Base-by-base conservation (phyloP, 257 asterid genomes). In the Parsonsia alboflavescens region DNA sequence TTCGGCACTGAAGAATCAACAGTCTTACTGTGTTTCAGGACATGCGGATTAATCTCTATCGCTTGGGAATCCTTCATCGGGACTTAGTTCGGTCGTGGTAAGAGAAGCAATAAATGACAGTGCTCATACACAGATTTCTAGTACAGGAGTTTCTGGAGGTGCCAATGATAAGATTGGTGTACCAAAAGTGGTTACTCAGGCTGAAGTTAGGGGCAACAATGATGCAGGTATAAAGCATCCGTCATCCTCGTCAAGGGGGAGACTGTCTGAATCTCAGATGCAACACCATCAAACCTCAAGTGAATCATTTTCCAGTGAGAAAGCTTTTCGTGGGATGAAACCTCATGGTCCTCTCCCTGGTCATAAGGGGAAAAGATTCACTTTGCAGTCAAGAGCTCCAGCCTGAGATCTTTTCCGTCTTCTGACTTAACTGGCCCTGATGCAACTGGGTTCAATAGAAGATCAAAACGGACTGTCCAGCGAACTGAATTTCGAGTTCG, bases 401-500 rank as follows among this genome's bases (percentile, higher is more conserved):
- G 82, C 78, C 52, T 78, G 39, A 85, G 90, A 78, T 80, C 96
- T 62, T 71, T 74, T 74, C 83, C 79, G 39, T 76, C 80, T 82
- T 75, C 84, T 80, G 93, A 83, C 65, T 73, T 75, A 61, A 77
- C 77, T 17, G 53, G 33, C 66, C 62, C 85, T 74, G 93, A 89
- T 70, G 79, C 87, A 26, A 84, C 79, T 85, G 92, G 86, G 50
- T 86, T 86, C 83, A 94, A 84, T 81, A 89, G 96, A 80, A 86
- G 92, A 81, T 89, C 96, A 72, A 85, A 86, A 72, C 89, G 92
- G 41, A 85, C 90, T 73, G 88, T 86, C 73, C 96, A 81, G 42
- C 85, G 91, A 53, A 85, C 93, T 41, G 99, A 94, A 78, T 92
- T 88, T 79, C 91, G 91, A 73, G 77, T 89, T 75, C 93, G 97